These are phyloP conservation scores for Rhodotorula sp. DNA, from an alignment of 1,284 basidiomycete genomes.

Conservation along the genomic window DNA sequence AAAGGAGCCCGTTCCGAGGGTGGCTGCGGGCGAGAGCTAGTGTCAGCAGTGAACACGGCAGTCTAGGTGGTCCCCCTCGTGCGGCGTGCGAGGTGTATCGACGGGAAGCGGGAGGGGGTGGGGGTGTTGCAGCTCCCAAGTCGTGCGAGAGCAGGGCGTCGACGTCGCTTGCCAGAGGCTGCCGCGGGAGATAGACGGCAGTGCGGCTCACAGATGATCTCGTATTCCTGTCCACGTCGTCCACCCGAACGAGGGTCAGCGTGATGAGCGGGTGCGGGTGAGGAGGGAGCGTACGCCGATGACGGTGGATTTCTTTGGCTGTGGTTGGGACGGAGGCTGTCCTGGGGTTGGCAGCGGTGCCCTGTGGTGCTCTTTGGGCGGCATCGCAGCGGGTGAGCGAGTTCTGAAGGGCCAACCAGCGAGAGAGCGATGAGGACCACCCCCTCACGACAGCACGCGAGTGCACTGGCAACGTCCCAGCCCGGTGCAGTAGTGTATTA, in stretches of 20 bases:
- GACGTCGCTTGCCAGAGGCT: too few relatives aligned
- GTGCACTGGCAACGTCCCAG: too few relatives aligned
- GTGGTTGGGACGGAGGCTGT: neutral
- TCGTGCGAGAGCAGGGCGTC: too few relatives aligned
- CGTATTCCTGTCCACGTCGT: constrained; percentile 44
- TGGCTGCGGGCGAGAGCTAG: constrained; percentile 42
- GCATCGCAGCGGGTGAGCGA: neutral
- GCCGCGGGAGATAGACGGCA: too few relatives aligned
- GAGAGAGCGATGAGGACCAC: too few relatives aligned
- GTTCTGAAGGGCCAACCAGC: neutral
- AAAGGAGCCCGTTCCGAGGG: constrained; percentile 73
- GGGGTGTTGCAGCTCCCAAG: neutral
- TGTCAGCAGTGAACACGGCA: constrained; percentile 3
- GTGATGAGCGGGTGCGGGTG: neutral
- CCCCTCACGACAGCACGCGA: too few relatives aligned
- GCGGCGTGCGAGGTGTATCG: too few relatives aligned
- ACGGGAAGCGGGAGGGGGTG: neutral
- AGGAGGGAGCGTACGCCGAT: constrained; percentile 19
- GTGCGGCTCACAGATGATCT: constrained; percentile 47
- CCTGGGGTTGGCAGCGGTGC: constrained; percentile 30
- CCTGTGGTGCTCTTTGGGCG: constrained; percentile 13
- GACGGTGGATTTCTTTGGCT: constrained; percentile 6
- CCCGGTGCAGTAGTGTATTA: too few relatives aligned
- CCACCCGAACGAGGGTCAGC: neutral
- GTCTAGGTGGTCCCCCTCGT: too few relatives aligned